Base-by-base conservation (phyloP, 2,329 filamentous ascomycete species). In the Xylariaceae sp. region DNA sequence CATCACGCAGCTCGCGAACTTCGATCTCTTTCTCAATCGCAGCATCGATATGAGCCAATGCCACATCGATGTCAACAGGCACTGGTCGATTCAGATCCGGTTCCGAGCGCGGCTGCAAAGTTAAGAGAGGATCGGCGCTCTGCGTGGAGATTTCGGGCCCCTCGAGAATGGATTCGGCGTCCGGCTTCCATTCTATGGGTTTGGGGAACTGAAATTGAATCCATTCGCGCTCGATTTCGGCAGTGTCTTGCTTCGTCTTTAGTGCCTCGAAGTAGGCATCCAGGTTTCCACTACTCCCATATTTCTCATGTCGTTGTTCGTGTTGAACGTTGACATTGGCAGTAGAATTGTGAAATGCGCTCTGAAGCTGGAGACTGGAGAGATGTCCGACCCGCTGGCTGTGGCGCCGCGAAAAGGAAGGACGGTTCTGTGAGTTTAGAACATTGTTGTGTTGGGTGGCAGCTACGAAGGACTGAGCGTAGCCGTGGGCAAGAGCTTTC, bases 401-500 rank as follows among this genome's bases (percentile, higher is more conserved):
- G 55, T 73, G 76, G 58, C 74, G 76, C 55, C 77, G 75, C 47
- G 72, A 75, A 59, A 81, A 83, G 57, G 76, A 77, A 49, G 77
- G 77, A 54, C 79, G 75, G 64, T 78, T 81, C 64, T 81, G 89
- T 63, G 72, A 82, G 76, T 83, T 89, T 78, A 76, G 80, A 77
- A 72, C 85, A 83, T 78, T 74, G 22, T 26, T 26, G 42, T 78
- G 79, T 50, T 95, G 89, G 51, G 89, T 89, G 59, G 89, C 91
- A 62, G 93, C 93, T 71, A 98, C 89, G 70, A 97, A 85, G 50
- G 90, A 95, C 67, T 97, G 91, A 58, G 90, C 90, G 79, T 96
- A 97, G 71, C 91, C 91, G 80, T 97, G 89, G 66, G 89, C 91
- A 67, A 97, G 86, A 62, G 90, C 89, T 75, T 97, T 97, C 64